Base-by-base conservation (phyloP, 2,329 filamentous ascomycete species). In the Ceratocystis papillata region DNA sequence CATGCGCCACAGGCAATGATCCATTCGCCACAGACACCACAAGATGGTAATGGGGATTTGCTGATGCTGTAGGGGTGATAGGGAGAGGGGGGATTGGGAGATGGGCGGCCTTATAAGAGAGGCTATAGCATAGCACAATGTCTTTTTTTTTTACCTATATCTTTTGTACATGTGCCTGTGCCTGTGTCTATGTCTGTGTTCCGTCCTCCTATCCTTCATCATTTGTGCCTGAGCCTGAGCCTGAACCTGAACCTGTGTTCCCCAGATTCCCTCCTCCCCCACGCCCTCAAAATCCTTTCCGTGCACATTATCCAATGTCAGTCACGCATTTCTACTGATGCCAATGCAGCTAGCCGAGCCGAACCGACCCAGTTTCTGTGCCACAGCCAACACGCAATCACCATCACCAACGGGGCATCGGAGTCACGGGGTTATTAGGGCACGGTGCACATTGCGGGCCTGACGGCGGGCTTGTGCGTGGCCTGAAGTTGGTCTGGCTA, bases 1-100 rank as follows among this genome's bases (percentile, higher is more conserved):
- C 89, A 90, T 71, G 86, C 86, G 67, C 87, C 87, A 55, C 84
- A 95, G 75, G 85, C 89, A 69, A 83, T 87, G 46, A 86, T 90
- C 73, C 86, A 89, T 73, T 86, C 86, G 12, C 81, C 84, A 28
- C 81, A 83, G 70, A 86, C 83, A 60, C 80, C 79, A n/a, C n/a
- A 33, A 28, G 82, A 81, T 8, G 82, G 80, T 69, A 89, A 89
- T 70, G 87, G 86, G 6, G 88, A 92, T 77, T 77, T 92, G 75
- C 77, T 92, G 72, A 78, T 86, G 73, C 77, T 88, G 72, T 88
- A 78, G 71, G 4, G 48, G 33, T 4, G 15, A 20, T 8, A n/a
- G 6, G 57, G 17, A 33, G 28, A 25, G 63, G 12, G 53, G 8
- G 22, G 2, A 3, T 3, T 55, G 20, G 15, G 25, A 15, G 20